Conservation (phyloP, 352 stramenopile genomes). For the Aphanomyces astaci region DNA sequence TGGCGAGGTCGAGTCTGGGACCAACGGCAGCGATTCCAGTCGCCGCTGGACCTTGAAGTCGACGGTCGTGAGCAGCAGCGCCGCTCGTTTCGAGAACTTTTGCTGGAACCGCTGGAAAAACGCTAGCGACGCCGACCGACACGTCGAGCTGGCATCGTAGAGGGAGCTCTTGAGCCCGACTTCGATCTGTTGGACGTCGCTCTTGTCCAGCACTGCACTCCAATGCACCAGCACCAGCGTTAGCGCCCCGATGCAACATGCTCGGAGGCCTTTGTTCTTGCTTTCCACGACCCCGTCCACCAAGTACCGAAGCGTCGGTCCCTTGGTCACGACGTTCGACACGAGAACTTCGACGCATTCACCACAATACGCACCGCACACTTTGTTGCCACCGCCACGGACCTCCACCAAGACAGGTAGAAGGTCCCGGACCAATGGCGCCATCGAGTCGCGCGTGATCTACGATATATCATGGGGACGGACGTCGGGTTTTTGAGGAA, state of each 20-base stretch:
- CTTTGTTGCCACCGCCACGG: constrained; percentile 73
- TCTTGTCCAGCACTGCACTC: constrained; percentile 70
- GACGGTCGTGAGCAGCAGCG: constrained; percentile 51
- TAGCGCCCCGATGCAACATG: constrained; percentile 61
- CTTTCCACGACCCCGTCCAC: constrained; percentile 64
- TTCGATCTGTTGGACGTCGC: constrained; percentile 73
- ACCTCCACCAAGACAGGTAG: constrained; percentile 69
- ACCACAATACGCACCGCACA: constrained; percentile 69
- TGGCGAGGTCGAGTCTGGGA: background rate
- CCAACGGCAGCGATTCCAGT: constrained; percentile 48
- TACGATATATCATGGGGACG: background rate
- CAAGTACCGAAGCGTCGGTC: constrained; percentile 59
- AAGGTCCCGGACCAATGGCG: constrained; percentile 61
- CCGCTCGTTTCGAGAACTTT: constrained; percentile 68
- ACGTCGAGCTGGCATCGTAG: constrained; percentile 72
- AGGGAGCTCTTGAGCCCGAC: constrained; percentile 58
- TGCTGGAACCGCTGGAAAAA: constrained; percentile 65
- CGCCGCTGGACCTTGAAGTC: constrained; percentile 81
- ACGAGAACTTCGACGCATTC: constrained; percentile 68
- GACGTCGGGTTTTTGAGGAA: background rate
- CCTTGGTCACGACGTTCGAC: constrained; percentile 59
- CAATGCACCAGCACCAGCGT: constrained; percentile 44
- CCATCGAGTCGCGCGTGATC: constrained; percentile 62
- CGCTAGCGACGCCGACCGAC: constrained; percentile 53
- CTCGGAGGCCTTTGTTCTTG: constrained; percentile 77